Conservation (phyloP, 2,329 filamentous ascomycete species). For the Dactylellina parvicollis region DNA sequence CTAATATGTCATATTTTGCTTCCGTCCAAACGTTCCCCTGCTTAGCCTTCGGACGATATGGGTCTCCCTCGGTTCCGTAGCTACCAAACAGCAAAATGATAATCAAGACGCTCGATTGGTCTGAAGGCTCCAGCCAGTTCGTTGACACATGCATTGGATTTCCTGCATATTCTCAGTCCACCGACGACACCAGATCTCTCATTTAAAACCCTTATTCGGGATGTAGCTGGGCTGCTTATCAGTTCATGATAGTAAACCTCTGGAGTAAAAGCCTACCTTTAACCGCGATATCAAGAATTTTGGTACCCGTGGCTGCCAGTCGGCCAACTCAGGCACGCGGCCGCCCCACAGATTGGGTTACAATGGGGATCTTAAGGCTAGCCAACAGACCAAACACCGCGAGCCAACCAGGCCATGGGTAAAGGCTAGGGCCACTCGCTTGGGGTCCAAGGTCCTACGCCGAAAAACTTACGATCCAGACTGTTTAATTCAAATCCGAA, state of each 20-base stretch:
- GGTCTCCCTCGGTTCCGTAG: slow-evolving; percentile 38
- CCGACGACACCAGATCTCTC: slow-evolving; percentile 48
- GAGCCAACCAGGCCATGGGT: slow-evolving; percentile 22
- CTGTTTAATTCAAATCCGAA: slow-evolving; percentile 51
- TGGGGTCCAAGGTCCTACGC: slow-evolving; percentile 28
- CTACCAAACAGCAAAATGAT: slow-evolving; percentile 31
- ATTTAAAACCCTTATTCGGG: slow-evolving; percentile 41
- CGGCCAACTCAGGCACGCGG: slow-evolving; percentile 40
- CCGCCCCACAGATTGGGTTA: slow-evolving; percentile 52
- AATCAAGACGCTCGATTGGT: slow-evolving; percentile 22
- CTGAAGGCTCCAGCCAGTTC: slow-evolving; percentile 26
- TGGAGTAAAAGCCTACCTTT: slow-evolving; percentile 47
- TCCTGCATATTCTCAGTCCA: slow-evolving; percentile 38
- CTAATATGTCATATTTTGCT: slow-evolving; percentile 46
- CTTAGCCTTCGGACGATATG: slow-evolving; percentile 52
- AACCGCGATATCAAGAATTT: slow-evolving; percentile 48
- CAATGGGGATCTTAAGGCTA: slow-evolving; percentile 46
- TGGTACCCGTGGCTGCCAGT: slow-evolving; percentile 30
- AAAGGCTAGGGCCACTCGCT: slow-evolving; percentile 40
- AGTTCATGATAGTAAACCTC: slow-evolving; percentile 50
- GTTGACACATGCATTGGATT: slow-evolving; percentile 53
- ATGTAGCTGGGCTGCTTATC: slow-evolving; percentile 39
- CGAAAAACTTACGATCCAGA: slow-evolving; percentile 23
- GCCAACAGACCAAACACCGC: slow-evolving; percentile 43
- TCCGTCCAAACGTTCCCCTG: slow-evolving; percentile 40